Evolutionary conservation across 495 filamentous ascomycete genomes (phyloP).

Genomic region (Usnea hakonensis): DNA sequence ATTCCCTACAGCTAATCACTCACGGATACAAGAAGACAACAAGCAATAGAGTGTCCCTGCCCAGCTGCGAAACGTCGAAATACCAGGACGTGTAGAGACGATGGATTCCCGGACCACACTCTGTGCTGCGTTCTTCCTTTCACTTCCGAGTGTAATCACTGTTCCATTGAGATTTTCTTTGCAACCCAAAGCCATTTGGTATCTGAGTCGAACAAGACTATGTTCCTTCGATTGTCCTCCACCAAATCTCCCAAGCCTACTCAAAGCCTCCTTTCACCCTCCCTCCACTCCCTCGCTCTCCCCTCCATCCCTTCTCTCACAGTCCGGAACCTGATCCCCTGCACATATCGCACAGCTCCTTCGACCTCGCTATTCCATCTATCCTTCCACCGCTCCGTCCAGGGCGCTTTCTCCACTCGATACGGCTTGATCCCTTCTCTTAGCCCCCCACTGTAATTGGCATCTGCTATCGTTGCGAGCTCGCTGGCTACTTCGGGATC

Average conservation of each 20-base stretch:
- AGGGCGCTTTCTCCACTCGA: slow-evolving; percentile 34
- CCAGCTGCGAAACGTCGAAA: not conserved
- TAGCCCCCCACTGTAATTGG: slow-evolving; percentile 19
- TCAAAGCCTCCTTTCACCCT: slow-evolving; percentile 19
- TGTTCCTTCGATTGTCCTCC: not conserved
- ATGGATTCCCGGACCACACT: too few relatives aligned
- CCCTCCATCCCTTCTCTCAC: slow-evolving; percentile 48
- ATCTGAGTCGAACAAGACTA: not conserved
- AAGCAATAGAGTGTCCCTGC: not conserved
- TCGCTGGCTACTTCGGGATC: slow-evolving; percentile 41
- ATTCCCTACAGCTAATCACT: not conserved
- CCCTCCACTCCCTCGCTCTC: slow-evolving; percentile 22
- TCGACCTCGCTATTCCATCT: slow-evolving; percentile 73
- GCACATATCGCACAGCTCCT: slow-evolving; percentile 55
- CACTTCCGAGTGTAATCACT: not conserved
- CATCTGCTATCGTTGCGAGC: slow-evolving; percentile 29
- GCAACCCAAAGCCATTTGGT: not conserved
- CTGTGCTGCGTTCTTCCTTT: not conserved
- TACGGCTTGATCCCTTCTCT: slow-evolving; percentile 21
- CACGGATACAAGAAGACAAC: not conserved
- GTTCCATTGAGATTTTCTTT: not conserved
- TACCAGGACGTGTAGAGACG: not conserved
- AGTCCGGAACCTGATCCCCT: slow-evolving; percentile 55
- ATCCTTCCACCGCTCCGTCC: slow-evolving; percentile 64
- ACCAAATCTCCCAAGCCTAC: not conserved